These are phyloP conservation scores for Talaromyces borbonicus DNA, from an alignment of 495 filamentous ascomycete species.

Conservation along the genomic window DNA sequence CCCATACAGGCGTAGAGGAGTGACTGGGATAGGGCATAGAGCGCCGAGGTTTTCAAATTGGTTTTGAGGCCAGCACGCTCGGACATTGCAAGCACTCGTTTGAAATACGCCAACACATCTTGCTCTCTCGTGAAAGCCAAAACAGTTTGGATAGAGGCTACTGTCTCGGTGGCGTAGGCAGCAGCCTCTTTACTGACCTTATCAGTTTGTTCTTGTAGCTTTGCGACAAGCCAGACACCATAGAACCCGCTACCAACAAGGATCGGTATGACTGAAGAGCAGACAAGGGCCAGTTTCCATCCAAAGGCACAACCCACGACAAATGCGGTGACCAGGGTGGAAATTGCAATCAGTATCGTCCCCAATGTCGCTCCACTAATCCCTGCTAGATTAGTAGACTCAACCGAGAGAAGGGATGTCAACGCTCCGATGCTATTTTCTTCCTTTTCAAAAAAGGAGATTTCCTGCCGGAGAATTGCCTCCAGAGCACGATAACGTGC, in stretches of 20 bases:
- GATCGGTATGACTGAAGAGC: constrained; percentile 40
- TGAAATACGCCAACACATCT: constrained; percentile 32
- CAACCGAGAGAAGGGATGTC: constrained; percentile 21
- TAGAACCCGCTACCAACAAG: constrained; percentile 43
- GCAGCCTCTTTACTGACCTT: constrained; percentile 37
- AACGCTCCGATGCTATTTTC: constrained; percentile 12
- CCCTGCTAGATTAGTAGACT: constrained; percentile 48
- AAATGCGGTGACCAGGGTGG: constrained; percentile 21
- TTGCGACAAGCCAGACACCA: constrained; percentile 31
- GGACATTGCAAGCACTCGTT: constrained; percentile 24
- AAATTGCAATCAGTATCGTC: constrained; percentile 18
- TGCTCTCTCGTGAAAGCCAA: constrained; percentile 41
- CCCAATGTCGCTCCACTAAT: constrained; percentile 21
- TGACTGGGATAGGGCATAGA: constrained; percentile 17
- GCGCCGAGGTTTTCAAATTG: constrained; percentile 8
- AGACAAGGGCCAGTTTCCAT: constrained; percentile 51
- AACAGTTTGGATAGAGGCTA: constrained; percentile 43
- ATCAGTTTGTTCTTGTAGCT: constrained; percentile 39
- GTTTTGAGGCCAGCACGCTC: constrained; percentile 31
- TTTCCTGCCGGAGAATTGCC: constrained; percentile 9
- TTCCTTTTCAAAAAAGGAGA: constrained; percentile 14
- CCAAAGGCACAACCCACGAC: constrained; percentile 41
- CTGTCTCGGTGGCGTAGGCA: constrained; percentile 40
- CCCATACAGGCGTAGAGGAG: constrained; percentile 27
- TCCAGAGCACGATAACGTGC: constrained; percentile 13